Conservation (phyloP, 169 alveolate genomes). For the Miamiensis avidus region DNA sequence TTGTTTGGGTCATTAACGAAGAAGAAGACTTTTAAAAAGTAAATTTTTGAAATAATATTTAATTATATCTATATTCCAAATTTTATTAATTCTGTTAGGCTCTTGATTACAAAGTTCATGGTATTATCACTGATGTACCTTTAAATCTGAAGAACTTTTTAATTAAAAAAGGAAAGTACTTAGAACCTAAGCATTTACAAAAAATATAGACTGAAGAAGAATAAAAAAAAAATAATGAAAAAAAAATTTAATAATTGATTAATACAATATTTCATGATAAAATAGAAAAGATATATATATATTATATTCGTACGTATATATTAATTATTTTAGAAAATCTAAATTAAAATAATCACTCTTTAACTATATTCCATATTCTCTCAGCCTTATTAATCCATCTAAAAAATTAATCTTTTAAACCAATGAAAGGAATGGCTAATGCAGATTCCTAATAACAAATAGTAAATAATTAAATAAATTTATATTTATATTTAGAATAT, state of each 20-base stretch:
- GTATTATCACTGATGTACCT: neutral
- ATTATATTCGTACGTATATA: neutral
- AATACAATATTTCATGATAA: no score
- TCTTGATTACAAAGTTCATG: neutral
- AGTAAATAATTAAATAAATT: no score
- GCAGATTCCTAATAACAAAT: neutral
- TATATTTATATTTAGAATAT: neutral
- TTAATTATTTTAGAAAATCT: no score
- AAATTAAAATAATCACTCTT: slow-evolving; percentile 1
- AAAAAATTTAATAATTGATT: no score
- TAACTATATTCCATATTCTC: slow-evolving; percentile 23
- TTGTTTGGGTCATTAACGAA: neutral
- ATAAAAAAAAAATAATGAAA: no score
- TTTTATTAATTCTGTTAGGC: neutral
- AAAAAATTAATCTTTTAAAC: neutral
- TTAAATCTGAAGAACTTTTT: no score
- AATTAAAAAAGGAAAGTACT: neutral
- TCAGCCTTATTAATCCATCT: slow-evolving; percentile 13
- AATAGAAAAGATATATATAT: no score
- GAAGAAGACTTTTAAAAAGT: neutral
- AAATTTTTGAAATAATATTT: no score
- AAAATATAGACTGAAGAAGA: neutral
- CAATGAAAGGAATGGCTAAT: neutral
- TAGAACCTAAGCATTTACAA: neutral
- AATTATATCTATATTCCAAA: neutral